Evolutionary conservation across 768 basidiomycete genomes (phyloP).

Genomic region (Kwoniella heveanensis): DNA sequence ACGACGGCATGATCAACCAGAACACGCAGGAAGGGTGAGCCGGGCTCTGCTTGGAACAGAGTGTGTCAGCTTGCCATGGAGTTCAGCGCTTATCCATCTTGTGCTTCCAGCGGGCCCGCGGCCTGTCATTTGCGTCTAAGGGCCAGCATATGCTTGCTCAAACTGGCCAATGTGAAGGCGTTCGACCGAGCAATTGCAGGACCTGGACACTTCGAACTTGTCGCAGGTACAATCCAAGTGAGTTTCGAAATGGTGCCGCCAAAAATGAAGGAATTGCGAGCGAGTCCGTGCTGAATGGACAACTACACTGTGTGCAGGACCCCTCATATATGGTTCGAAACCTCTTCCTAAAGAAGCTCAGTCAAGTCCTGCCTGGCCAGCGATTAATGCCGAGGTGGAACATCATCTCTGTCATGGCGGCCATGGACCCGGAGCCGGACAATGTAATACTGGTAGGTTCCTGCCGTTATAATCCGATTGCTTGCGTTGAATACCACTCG

Average conservation of each 20-base stretch:
- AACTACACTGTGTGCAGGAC: conserved; percentile 61
- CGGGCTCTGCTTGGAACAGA: too few relatives aligned
- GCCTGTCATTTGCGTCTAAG: conserved; percentile 79
- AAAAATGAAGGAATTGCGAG: not conserved
- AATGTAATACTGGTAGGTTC: conserved; percentile 65
- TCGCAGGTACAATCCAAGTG: conserved; percentile 79
- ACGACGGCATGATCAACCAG: conserved; percentile 68
- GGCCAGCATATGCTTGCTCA: conserved; percentile 77
- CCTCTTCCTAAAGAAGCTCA: conserved; percentile 73
- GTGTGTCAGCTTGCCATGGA: too few relatives aligned
- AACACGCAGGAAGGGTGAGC: conserved; percentile 63
- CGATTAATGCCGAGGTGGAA: conserved; percentile 75
- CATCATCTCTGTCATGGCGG: conserved; percentile 80
- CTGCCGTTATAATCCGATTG: not conserved
- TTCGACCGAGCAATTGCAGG: conserved; percentile 64
- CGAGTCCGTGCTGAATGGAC: not conserved
- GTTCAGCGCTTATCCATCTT: too few relatives aligned
- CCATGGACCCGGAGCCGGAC: conserved; percentile 87
- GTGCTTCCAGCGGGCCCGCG: conserved; percentile 57
- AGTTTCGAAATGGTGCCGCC: conserved; percentile 36
- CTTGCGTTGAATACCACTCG: not conserved
- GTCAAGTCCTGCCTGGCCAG: conserved; percentile 65
- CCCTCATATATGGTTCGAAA: conserved; percentile 82
- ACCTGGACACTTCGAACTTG: conserved; percentile 64
- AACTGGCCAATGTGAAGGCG: conserved; percentile 62